A percentile compares a stretch with the other conserved stretches of the same genome.
Conservation (phyloP, 306 rosid species). For the Oemleria cerasiformis region DNA sequence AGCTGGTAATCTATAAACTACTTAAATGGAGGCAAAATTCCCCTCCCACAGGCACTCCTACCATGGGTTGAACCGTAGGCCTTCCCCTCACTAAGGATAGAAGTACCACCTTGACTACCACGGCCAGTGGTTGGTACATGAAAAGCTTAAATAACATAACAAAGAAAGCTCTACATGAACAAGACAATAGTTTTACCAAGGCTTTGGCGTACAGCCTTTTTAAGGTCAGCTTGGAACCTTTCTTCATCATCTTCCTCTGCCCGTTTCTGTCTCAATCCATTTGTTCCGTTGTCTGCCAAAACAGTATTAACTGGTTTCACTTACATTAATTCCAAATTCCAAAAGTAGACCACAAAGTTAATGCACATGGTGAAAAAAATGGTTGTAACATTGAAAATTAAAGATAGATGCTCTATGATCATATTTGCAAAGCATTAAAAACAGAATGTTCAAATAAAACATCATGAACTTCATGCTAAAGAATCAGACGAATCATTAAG, state of each 20-base stretch:
- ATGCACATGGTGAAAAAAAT: not conserved
- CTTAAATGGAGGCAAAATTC: not conserved
- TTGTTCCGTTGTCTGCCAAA: constrained; percentile 49
- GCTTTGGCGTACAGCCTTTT: constrained; percentile 86
- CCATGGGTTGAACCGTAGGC: not conserved
- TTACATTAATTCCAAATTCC: constrained; percentile 20
- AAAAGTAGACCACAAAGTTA: constrained; percentile 5
- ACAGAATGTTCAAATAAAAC: not conserved
- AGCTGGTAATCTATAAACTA: not conserved
- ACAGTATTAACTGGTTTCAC: constrained; percentile 28
- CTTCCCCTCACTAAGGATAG: not conserved
- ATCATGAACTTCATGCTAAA: not conserved
- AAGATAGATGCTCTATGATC: not conserved
- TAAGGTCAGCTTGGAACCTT: constrained; percentile 90
- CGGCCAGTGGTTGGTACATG: not conserved
- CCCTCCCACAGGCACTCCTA: not conserved
- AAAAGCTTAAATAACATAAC: not conserved
- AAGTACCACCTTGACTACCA: not conserved
- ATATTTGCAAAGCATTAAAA: constrained; percentile 1
- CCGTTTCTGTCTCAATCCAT: constrained; percentile 44
- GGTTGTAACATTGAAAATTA: not conserved
- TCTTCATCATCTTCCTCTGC: constrained; percentile 81
- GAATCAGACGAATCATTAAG: not conserved
- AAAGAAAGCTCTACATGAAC: not conserved
- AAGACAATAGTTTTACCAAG: constrained; percentile 54